phyloP scores from a whole-genome alignment of 768 basidiomycete genomes.

The Kwoniella europaea region DNA sequence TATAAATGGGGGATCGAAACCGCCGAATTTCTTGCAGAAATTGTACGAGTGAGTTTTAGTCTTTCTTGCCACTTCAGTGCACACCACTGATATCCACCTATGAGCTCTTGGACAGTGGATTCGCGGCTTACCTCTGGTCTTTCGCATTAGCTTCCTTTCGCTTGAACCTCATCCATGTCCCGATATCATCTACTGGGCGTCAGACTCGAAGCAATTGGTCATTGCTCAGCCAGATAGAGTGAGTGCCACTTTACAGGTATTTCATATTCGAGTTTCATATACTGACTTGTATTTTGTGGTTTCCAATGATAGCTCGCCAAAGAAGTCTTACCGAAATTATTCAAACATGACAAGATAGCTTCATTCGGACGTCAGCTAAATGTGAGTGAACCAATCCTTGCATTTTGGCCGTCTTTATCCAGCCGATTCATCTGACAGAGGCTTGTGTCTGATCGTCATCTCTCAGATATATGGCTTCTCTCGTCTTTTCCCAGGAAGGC shows the following conservation, averaged over 20 bases:
- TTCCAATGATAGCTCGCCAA: conserved; percentile 52
- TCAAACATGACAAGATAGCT: conserved; percentile 57
- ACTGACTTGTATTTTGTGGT: too few species aligned
- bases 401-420: background rate
- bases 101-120: too few species aligned
- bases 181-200: conserved; percentile 57
- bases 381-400: conserved; percentile 36
- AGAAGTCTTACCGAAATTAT: conserved; percentile 52
- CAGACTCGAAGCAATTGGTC: conserved; percentile 53
- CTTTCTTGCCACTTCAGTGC: too few species aligned
- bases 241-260: background rate
- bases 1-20: conserved; percentile 24
- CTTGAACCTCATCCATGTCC: conserved; percentile 49
- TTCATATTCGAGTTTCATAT: too few species aligned
- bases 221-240: conserved; percentile 54
- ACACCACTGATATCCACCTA: too few species aligned
- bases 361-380: conserved; percentile 57
- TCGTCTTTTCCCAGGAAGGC: conserved; percentile 52
- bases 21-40: conserved; percentile 56
- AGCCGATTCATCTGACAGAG: background rate
- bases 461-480: conserved; percentile 56
- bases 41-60: conserved; percentile 57
- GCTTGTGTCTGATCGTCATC: background rate
- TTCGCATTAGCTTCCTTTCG: conserved; percentile 43
- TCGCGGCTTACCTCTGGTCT: too few species aligned